Evolutionary conservation across 2,329 filamentous ascomycete genomes (phyloP), one percentile per base, ranked within the genome.

Genomic region (Mycosphaerelloides madeirae): DNA sequence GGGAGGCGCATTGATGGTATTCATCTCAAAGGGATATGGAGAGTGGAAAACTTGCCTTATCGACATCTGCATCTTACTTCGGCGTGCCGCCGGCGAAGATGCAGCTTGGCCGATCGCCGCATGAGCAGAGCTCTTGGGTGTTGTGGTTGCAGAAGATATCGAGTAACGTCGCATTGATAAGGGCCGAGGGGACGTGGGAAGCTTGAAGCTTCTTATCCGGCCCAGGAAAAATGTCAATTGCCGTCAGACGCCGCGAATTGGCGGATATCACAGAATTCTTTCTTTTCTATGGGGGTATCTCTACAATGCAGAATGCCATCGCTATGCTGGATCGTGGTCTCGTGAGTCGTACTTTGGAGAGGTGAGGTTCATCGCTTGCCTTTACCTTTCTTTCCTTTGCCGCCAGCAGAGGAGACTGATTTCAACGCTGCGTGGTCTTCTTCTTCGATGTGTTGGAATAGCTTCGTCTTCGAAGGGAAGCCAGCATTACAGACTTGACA

Each of bases 401-500:
- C 52, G 8, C 41, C 49, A 25, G 43, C 46, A 31, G 42, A 38
- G 32, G 41, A 49, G 14, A 48, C 59, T 18, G 49, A 22, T 34
- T 62, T 65, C 12, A 59, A 70, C 22, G 80, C 77, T 5, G 83
- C 84, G 41, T 53, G 55, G 6, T 44, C 49, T 14, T 78, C 67
- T 8, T 81, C 76, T 50, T 80, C 78, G 46, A 93, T 74, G 64
- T 94, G 88, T 41, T 77, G 71, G 62, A 91, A 91, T 14, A 94
- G 67, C 53, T 80, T 81, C 5, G 79, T 84, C 54, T 81, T 83
- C 1, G 84, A 87, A 0, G 78, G 80, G 68, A 97, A 98, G 0
- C 69, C 76, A 54, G 85, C 87, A 54, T 81, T 78, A 66, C 93
- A 97, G 3, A 81, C 78, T 2, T 84, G 78, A 62, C 93, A 97